phyloP scores from a whole-genome alignment of 768 basidiomycete genomes.

The Termitomyces heimii region DNA sequence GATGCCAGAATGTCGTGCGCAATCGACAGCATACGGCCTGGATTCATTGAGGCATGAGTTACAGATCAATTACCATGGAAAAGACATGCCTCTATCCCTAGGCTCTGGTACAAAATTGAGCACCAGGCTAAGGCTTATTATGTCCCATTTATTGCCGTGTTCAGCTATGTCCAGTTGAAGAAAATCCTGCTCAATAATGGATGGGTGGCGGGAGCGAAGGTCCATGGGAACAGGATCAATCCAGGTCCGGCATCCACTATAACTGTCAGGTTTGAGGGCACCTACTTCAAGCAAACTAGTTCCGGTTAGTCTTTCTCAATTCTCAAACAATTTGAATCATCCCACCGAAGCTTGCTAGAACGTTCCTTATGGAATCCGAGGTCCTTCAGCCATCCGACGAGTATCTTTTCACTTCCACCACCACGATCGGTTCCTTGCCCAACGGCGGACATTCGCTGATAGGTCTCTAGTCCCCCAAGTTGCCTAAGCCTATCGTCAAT shows the following conservation, averaged over 20 bases:
- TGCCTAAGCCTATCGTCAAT: slow-evolving; percentile 56
- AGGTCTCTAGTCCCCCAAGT: slow-evolving; percentile 74
- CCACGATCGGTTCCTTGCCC: slow-evolving; percentile 82
- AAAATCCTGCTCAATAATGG: slow-evolving; percentile 85
- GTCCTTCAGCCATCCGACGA: slow-evolving; percentile 72
- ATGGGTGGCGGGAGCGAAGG: slow-evolving; percentile 75
- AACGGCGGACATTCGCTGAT: slow-evolving; percentile 77
- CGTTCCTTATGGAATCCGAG: slow-evolving; percentile 27
- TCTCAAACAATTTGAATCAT: not conserved
- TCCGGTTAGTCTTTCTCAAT: not conserved
- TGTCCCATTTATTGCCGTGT: slow-evolving; percentile 60
- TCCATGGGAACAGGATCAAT: slow-evolving; percentile 75
- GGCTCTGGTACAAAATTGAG: slow-evolving; percentile 83
- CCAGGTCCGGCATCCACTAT: slow-evolving; percentile 59
- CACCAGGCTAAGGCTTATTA: slow-evolving; percentile 83
- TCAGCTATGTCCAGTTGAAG: slow-evolving; percentile 49
- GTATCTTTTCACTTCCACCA: slow-evolving; percentile 80
- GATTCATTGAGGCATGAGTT: not conserved
- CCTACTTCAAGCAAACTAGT: slow-evolving; percentile 82
- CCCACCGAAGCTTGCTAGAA: slow-evolving; percentile 27
- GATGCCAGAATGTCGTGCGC: slow-evolving; percentile 50
- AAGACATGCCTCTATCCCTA: slow-evolving; percentile 60
- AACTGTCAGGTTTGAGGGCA: slow-evolving; percentile 83
- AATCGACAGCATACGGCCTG: slow-evolving; percentile 68
- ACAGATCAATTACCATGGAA: not conserved